Conservation (phyloP, 139 green algal genomes). For the Ulvella scutata region DNA sequence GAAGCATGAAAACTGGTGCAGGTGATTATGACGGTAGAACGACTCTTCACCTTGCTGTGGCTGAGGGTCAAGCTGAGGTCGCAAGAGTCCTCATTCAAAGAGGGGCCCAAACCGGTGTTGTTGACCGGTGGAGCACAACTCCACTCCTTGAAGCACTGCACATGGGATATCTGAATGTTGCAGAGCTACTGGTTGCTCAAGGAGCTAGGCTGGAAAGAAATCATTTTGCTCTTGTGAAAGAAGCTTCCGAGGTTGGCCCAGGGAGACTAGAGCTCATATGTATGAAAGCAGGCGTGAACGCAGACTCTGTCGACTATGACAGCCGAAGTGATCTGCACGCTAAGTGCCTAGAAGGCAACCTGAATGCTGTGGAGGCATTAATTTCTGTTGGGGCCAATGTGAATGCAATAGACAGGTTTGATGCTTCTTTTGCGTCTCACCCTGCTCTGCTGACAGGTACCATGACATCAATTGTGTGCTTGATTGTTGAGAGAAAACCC, state of each 20-base stretch:
- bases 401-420: not conserved
- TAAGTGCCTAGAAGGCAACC: constrained; percentile 28
- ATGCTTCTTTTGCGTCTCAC: too few relatives aligned
- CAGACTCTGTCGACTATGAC: constrained; percentile 34
- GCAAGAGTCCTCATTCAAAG: not conserved
- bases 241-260: not conserved
- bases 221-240: not conserved
- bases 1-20: too few relatives aligned
- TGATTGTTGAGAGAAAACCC: too few relatives aligned
- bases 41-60: not conserved
- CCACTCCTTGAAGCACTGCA: not conserved
- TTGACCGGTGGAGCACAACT: not conserved
- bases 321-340: constrained; percentile 42
- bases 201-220: not conserved
- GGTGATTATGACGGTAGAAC: not conserved
- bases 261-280: not conserved
- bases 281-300: not conserved
- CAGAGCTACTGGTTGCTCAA: not conserved
- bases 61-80: not conserved
- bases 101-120: not conserved
- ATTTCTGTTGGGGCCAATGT: not conserved
- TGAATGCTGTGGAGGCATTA: constrained; percentile 19
- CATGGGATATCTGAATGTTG: not conserved
- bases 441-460: too few relatives aligned
- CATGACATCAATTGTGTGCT: too few relatives aligned